These are phyloP conservation scores for Phoma sp. DNA, from an alignment of 2,329 filamentous ascomycete genomes.

Conservation along the genomic window DNA sequence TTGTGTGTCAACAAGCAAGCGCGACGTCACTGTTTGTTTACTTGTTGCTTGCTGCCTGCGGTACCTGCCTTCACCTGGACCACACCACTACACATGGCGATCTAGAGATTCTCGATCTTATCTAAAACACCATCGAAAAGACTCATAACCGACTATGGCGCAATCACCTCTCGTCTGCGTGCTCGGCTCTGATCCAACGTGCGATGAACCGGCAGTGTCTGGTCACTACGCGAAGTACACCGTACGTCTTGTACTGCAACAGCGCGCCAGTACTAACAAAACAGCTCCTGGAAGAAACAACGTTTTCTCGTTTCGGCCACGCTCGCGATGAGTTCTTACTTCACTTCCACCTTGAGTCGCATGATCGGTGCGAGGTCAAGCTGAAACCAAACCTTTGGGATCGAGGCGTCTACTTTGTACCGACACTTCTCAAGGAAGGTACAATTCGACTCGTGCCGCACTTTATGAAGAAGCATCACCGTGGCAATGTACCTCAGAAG, in stretches of 20 bases:
- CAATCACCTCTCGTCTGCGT: not conserved
- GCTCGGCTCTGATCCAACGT: not conserved
- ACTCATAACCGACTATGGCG: not conserved
- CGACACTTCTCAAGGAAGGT: not conserved
- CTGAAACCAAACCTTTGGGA: constrained; percentile 3
- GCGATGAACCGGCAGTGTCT: not conserved
- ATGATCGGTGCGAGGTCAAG: constrained; percentile 3
- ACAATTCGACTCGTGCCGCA: not conserved
- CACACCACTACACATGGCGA: too few species aligned
- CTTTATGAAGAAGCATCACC: not conserved
- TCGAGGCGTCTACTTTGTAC: not conserved
- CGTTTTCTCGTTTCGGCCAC: not conserved
- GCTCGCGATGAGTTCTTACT: not conserved
- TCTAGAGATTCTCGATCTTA: too few species aligned
- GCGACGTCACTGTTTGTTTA: too few species aligned
- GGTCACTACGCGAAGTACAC: not conserved
- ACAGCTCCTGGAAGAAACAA: not conserved
- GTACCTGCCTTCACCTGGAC: too few species aligned
- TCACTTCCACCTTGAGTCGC: constrained; percentile 1
- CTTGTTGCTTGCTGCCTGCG: too few species aligned
- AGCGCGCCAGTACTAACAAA: too few species aligned
- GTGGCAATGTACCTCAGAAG: not conserved
- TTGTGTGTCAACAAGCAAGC: too few species aligned
- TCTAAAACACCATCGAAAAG: too few species aligned
- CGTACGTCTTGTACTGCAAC: not conserved